phyloP scores from a whole-genome alignment of 169 alveolate species.

The Plasmodium vinckei region DNA sequence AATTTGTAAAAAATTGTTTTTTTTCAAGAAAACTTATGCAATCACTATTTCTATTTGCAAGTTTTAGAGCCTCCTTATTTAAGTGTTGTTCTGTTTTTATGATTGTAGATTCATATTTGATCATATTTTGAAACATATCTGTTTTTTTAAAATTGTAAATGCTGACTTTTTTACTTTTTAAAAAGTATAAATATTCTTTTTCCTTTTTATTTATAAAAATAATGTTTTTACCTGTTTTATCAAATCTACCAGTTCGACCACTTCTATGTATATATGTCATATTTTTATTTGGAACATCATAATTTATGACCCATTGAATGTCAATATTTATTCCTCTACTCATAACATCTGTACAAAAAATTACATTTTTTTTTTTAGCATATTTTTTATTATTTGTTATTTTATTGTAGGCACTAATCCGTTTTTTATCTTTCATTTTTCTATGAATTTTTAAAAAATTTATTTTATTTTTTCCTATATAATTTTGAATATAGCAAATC shows the following conservation, averaged over 20 bases:
- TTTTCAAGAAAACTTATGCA: not conserved
- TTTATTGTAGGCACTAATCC: slow-evolving; percentile 42
- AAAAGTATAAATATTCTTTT: slow-evolving; percentile 55
- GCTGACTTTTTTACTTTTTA: slow-evolving; percentile 57
- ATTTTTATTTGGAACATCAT: slow-evolving; percentile 69
- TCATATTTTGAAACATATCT: slow-evolving; percentile 21
- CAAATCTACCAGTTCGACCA: slow-evolving; percentile 72
- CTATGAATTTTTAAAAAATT: slow-evolving; percentile 66
- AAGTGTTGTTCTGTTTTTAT: slow-evolving; percentile 10
- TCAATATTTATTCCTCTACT: slow-evolving; percentile 67
- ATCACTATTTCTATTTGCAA: not conserved
- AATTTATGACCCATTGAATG: slow-evolving; percentile 60
- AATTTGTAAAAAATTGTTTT: not conserved
- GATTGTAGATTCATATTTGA: slow-evolving; percentile 16
- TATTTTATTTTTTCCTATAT: slow-evolving; percentile 56
- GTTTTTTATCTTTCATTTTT: slow-evolving; percentile 73
- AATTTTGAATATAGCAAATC: slow-evolving; percentile 47
- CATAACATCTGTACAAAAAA: slow-evolving; percentile 66
- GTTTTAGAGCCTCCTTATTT: slow-evolving; percentile 18
- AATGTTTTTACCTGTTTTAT: slow-evolving; percentile 50
- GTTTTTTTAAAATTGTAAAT: slow-evolving; percentile 52
- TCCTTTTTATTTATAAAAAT: slow-evolving; percentile 53
- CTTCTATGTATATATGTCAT: slow-evolving; percentile 69
- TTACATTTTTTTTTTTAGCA: slow-evolving; percentile 13
- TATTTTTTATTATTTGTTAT: slow-evolving; percentile 19